Conservation (phyloP, 768 basidiomycete species). For the Serendipita sp. region DNA sequence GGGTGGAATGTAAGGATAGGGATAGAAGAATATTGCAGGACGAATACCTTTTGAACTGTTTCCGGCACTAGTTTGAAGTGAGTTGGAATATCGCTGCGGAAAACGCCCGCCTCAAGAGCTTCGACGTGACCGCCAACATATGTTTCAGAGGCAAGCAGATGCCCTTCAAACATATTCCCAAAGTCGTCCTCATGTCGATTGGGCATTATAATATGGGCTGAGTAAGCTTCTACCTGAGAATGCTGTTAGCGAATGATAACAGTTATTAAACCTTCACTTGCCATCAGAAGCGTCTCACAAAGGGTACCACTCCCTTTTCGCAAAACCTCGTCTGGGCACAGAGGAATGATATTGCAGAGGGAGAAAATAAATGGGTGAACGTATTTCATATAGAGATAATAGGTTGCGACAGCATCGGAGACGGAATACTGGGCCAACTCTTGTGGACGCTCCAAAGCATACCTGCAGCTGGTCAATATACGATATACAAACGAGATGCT, state of each 20-base stretch:
- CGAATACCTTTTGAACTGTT: slow-evolving; percentile 64
- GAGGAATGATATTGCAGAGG: slow-evolving; percentile 94
- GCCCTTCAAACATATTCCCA: slow-evolving; percentile 86
- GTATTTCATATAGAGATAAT: slow-evolving; percentile 99
- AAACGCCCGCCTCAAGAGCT: slow-evolving; percentile 94
- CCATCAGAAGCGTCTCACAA: slow-evolving; percentile 96
- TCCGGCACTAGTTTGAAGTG: slow-evolving; percentile 88
- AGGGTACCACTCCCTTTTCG: slow-evolving; percentile 92
- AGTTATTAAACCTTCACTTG: slow-evolving; percentile 21
- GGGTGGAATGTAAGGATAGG: neutral
- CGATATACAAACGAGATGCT: neutral
- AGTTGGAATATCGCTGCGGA: slow-evolving; percentile 84
- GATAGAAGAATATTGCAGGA: neutral
- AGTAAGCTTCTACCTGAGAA: slow-evolving; percentile 81
- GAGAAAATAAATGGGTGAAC: slow-evolving; percentile 99
- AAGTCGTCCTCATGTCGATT: slow-evolving; percentile 90
- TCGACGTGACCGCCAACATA: slow-evolving; percentile 99
- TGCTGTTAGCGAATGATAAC: neutral
- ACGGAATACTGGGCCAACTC: slow-evolving; percentile 93
- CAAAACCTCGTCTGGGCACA: slow-evolving; percentile 90
- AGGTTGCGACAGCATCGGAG: slow-evolving; percentile 99
- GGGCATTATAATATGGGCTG: slow-evolving; percentile 88
- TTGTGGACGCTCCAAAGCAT: slow-evolving; percentile 92
- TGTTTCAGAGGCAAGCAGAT: slow-evolving; percentile 91
- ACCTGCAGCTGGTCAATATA: slow-evolving; percentile 32